Percentiles rank a stretch among this genome's conserved stretches.
Conservation (phyloP, 345 rosid genomes). For the Pseudoturritis turrita region DNA sequence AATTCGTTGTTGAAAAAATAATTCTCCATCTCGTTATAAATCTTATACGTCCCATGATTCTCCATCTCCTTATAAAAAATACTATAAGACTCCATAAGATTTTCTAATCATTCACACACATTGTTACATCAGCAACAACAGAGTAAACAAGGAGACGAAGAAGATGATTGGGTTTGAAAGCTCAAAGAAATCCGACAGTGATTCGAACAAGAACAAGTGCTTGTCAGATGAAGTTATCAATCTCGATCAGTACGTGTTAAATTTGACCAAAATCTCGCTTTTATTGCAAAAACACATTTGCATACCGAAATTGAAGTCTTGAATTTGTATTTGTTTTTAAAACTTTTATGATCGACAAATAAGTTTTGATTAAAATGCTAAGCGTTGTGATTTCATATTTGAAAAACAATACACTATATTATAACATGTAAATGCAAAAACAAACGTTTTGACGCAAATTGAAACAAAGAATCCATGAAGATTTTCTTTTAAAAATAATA, state of each 20-base stretch:
- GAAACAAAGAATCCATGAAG: background rate
- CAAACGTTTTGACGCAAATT: background rate
- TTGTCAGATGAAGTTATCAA: slow-evolving; percentile 26
- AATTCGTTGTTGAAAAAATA: background rate
- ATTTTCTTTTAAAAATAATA: background rate
- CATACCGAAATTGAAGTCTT: background rate
- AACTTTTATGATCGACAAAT: background rate
- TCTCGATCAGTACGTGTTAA: slow-evolving; percentile 25
- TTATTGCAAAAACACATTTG: background rate
- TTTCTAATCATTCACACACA: background rate
- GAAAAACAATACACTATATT: background rate
- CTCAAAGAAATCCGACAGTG: slow-evolving; percentile 1
- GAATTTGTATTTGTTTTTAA: background rate
- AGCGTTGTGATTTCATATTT: background rate
- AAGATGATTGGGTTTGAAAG: slow-evolving; percentile 8
- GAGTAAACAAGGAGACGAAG: background rate
- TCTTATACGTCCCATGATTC: no score
- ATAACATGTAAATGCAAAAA: background rate
- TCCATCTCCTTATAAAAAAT: slow-evolving; percentile 5
- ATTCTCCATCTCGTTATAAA: background rate
- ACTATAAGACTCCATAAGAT: background rate
- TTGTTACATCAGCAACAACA: background rate
- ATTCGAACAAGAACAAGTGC: background rate
- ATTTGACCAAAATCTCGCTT: background rate
- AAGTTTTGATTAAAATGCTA: background rate